Base-by-base conservation (phyloP, 2,329 filamentous ascomycete species). In the Fusarium solani-melongenae region DNA sequence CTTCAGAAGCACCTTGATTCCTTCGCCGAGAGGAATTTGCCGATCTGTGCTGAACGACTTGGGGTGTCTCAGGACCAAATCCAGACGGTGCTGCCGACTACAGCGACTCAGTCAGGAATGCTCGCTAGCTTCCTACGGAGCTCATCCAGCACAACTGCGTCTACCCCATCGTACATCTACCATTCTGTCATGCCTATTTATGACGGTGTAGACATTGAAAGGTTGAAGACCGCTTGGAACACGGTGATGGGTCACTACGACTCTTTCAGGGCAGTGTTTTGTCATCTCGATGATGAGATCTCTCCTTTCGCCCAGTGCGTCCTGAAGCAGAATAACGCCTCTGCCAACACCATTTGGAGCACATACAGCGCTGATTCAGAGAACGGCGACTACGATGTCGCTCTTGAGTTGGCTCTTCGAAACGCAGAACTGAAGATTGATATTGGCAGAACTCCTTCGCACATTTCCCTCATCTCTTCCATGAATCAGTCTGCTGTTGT, bases 41-140 rank as follows among this genome's bases (percentile, higher is more conserved):
- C 27, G 14, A 34, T 10, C 22, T 62, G 60, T 6, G 34, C 34
- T 31, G 46, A 55, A 24, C 34, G 14, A 41, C 60, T 62, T 62
- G 60, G 46, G 2, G 7, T 62, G 12, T 27, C 8, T 12, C 17
- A 55, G 14, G 60, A 55, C 14, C 46, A 33, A 12, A 55, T 62
- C 29, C 60, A 41, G 44, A 11, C 24, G 34, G 46, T 55, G 34
- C 34, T 62, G 11, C 60, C 60, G 17, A 62, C 60, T 34, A 62
- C 60, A 22, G 60, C 60, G 17, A 62, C 60, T 41, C 60, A 62
- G 46, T 62, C 60, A 24, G 60, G 60, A 44, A 62, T 62, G 60
- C 60, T 62, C 20, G 46, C 60, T 34, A 62, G 60, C 33, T 62
- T 55, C 27, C 24, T 62, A 29, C 60, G 60, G 49, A 33, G 34